Evolutionary conservation across 306 rosid genomes (phyloP), one percentile per base, ranked within the genome.

Genomic region (Casuarina cunninghamiana): DNA sequence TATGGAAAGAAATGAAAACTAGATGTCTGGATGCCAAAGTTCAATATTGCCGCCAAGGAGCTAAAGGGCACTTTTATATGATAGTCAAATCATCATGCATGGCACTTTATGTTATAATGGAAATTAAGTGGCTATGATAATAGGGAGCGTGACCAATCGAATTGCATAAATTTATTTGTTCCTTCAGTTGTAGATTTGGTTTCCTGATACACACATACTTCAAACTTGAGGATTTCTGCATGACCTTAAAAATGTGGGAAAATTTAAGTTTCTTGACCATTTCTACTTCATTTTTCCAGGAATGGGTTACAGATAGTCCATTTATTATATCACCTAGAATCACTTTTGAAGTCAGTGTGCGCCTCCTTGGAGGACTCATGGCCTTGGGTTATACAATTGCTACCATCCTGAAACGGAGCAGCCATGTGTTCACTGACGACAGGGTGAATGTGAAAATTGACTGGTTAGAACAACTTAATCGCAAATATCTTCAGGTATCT

Each of bases 311-410:
- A 35, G 99, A 95, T 83, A 86, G 79, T 88, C 97, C 99, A 72
- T 95, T 95, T 87, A 91, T 95, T 79, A 95, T 95, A 88, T 95
- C 99, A 45, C 99, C 99, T 65, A 85, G 99, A 86, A 95, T 95
- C 83, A 95, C 93, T 76, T 95, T 95, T 73, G 99, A 91, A 88
- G 99, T 95, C 79, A 95, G 97, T 0, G 99, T 93, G 78, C 99
- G 99, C 73, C 99, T 95, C 84, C 97, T 95, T 67, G 99, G 99
- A 81, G 99, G 99, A 75, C 86, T 95, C 82, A 95, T 95, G 99
- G 99, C 99, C 77, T 87, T 95, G 84, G 99, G 99, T 35, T 95
- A 95, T 78, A 95, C 99, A 46, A 95, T 95, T 83, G 99, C 98
- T 16, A 72, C 90, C 86, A 95, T 95, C 85, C 87, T 95, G 78